Percentiles rank a stretch among this genome's conserved stretches.
These are phyloP conservation scores for Hypoxylon sp. DNA, from an alignment of 2,329 filamentous ascomycete genomes.

Conservation along the genomic window DNA sequence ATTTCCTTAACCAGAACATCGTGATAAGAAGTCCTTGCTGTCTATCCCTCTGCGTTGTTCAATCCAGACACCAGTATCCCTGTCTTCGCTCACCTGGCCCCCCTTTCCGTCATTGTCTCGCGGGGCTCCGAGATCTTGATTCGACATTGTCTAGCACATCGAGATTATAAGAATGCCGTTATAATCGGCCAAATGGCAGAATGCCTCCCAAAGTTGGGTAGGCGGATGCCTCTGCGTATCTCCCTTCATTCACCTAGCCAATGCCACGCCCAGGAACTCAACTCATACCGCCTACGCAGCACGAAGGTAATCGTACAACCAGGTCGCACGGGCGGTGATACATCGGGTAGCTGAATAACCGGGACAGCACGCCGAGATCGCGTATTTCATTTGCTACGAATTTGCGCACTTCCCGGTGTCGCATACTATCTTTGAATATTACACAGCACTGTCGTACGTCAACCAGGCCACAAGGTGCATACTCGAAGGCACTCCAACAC, in stretches of 20 bases:
- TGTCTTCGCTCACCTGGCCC: slow-evolving; percentile 45
- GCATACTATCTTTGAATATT: slow-evolving; percentile 30
- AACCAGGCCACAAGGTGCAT: slow-evolving; percentile 37
- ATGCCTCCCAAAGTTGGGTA: slow-evolving; percentile 36
- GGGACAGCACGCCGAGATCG: slow-evolving; percentile 23
- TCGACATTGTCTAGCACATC: slow-evolving; percentile 45
- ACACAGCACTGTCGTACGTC: slow-evolving; percentile 33
- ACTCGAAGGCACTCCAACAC: slow-evolving; percentile 23
- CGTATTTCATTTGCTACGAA: slow-evolving; percentile 31
- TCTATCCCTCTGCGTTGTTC: slow-evolving; percentile 46
- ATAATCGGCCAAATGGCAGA: slow-evolving; percentile 38
- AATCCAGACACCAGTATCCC: slow-evolving; percentile 39
- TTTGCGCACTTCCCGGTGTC: slow-evolving; percentile 37
- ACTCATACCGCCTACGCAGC: slow-evolving; percentile 31
- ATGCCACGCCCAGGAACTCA: slow-evolving; percentile 26
- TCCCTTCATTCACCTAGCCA: slow-evolving; percentile 37
- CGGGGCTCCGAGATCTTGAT: slow-evolving; percentile 44
- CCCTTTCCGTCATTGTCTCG: slow-evolving; percentile 40
- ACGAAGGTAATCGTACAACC: slow-evolving; percentile 34
- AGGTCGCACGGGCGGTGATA: slow-evolving; percentile 33
- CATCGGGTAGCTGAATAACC: slow-evolving; percentile 36
- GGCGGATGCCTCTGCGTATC: slow-evolving; percentile 28
- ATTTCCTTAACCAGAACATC: slow-evolving; percentile 33
- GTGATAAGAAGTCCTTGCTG: slow-evolving; percentile 36
- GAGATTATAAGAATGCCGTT: slow-evolving; percentile 46